Percentiles rank a stretch among this genome's conserved stretches.
These are phyloP conservation scores for Tylopilus subfusipes DNA, from an alignment of 768 basidiomycete genomes.

Conservation along the genomic window DNA sequence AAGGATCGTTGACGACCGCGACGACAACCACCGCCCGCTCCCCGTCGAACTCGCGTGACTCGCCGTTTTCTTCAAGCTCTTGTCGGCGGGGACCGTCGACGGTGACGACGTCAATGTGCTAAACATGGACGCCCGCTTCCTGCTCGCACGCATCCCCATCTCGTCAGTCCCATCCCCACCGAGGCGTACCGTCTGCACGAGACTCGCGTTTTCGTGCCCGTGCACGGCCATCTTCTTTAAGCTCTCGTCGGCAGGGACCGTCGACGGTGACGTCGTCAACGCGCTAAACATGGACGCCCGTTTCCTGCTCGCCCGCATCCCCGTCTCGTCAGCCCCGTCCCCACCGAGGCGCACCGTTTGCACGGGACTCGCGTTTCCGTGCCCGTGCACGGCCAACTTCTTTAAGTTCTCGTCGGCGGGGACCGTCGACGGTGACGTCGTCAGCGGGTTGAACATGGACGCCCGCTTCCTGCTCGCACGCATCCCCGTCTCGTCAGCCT, in stretches of 20 bases:
- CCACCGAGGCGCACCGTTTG: neutral
- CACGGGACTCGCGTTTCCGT: neutral
- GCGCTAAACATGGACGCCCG: conserved; percentile 15
- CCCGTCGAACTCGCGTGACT: neutral
- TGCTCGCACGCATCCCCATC: conserved; percentile 12
- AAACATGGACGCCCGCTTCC: conserved; percentile 26
- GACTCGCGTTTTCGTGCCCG: neutral
- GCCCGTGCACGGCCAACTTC: too few relatives aligned
- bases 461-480: conserved; percentile 22
- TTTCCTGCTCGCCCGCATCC: conserved; percentile 22
- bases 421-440: conserved; percentile 2
- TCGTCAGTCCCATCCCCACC: conserved; percentile 4
- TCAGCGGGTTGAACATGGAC: conserved; percentile 13
- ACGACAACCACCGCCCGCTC: conserved; percentile 8
- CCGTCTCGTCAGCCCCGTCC: conserved; percentile 12
- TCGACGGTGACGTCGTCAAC: conserved; percentile 3
- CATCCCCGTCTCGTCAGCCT: conserved; percentile 15
- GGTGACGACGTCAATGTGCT: conserved; percentile 7
- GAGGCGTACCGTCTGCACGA: neutral
- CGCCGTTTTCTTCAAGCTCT: neutral
- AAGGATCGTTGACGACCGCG: neutral
- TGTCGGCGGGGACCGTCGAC: conserved; percentile 1
- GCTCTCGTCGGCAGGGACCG: conserved; percentile 1
- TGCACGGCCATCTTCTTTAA: neutral
- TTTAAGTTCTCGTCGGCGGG: conserved; percentile 3